These are phyloP conservation scores for Yarrowia sp. DNA, from an alignment of 805 yeast genomes.

Conservation along the genomic window DNA sequence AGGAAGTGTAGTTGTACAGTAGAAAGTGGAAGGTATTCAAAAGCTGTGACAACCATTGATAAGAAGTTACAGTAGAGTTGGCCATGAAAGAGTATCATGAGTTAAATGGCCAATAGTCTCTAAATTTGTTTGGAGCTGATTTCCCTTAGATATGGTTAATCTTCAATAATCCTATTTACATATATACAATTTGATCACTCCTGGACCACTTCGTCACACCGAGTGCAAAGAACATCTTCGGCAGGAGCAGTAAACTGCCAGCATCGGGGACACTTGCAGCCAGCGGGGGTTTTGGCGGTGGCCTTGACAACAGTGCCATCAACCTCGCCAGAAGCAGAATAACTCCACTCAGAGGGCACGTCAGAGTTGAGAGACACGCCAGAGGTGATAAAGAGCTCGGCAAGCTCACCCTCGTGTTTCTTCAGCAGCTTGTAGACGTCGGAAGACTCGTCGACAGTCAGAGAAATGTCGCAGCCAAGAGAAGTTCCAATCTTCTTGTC, in stretches of 20 bases:
- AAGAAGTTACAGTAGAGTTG: too few relatives aligned
- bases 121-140: too few relatives aligned
- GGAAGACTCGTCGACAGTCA: background rate
- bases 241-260: constrained; percentile 69
- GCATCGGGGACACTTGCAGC: constrained; percentile 84
- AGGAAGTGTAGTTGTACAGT: too few relatives aligned
- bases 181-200: constrained; percentile 7
- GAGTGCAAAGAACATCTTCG: constrained; percentile 56
- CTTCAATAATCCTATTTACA: constrained; percentile 17
- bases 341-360: constrained; percentile 35
- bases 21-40: too few relatives aligned
- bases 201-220: constrained; percentile 52
- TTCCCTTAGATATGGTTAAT: too few relatives aligned
- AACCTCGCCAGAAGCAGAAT: constrained; percentile 35
- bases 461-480: constrained; percentile 10
- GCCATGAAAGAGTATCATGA: too few relatives aligned
- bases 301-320: constrained; percentile 38
- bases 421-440: constrained; percentile 28
- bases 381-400: constrained; percentile 64
- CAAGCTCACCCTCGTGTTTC: constrained; percentile 44
- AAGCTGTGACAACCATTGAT: too few relatives aligned
- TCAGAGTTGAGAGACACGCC: constrained; percentile 44
- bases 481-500: constrained; percentile 40
- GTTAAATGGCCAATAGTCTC: too few relatives aligned
- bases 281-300: constrained; percentile 45